These are phyloP conservation scores for Aspergillus thermomutatus DNA, from an alignment of 2,329 filamentous ascomycete genomes.

Conservation along the genomic window DNA sequence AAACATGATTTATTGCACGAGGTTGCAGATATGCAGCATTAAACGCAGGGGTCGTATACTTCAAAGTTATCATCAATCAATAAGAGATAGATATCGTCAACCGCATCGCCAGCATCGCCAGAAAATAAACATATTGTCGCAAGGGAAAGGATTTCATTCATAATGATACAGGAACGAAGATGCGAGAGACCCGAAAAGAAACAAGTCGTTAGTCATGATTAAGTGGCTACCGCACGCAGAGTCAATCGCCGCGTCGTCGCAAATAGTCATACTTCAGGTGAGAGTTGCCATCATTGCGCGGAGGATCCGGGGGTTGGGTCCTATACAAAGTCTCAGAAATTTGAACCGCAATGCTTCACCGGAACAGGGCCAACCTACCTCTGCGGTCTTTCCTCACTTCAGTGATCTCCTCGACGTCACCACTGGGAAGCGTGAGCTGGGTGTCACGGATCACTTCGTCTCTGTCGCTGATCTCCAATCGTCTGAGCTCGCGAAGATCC, in stretches of 20 bases:
- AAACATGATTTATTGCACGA: not conserved
- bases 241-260: not conserved
- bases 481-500: slow-evolving; percentile 70
- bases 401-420: slow-evolving; percentile 50
- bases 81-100: not conserved
- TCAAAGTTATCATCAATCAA: not conserved
- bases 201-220: slow-evolving; percentile 6
- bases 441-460: slow-evolving; percentile 32
- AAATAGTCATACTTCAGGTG: slow-evolving; percentile 47
- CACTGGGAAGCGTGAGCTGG: slow-evolving; percentile 31
- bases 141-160: not conserved
- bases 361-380: slow-evolving; percentile 71
- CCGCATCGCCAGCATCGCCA: not conserved
- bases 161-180: not conserved
- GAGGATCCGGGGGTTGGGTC: slow-evolving; percentile 61
- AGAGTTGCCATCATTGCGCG: slow-evolving; percentile 69
- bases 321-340: slow-evolving; percentile 40
- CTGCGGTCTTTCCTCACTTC: slow-evolving; percentile 82
- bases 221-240: not conserved
- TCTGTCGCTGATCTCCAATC: slow-evolving; percentile 50
- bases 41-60: not conserved
- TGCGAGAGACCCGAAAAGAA: not conserved
- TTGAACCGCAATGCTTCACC: slow-evolving; percentile 15
- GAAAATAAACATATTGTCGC: not conserved
- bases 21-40: not conserved